Conservation (phyloP, 164 flowering plant genomes). For the Annona squamosa region DNA sequence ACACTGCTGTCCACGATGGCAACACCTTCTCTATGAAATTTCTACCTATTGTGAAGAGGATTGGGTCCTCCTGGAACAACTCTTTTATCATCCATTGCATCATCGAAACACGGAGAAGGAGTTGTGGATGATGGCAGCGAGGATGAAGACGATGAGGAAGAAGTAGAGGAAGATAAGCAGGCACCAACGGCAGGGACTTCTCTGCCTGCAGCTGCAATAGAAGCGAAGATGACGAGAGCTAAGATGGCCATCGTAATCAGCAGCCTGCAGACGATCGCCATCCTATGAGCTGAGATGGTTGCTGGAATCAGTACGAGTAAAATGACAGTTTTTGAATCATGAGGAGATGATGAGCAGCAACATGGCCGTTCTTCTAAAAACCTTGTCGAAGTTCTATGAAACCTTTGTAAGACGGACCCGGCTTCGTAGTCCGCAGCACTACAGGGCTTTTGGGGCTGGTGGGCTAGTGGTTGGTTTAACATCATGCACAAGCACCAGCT, state of each 20-base stretch:
- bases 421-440: background rate
- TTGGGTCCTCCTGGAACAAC: constrained; percentile 11
- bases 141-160: background rate
- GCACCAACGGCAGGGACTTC: background rate
- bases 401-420: background rate
- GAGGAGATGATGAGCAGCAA: background rate
- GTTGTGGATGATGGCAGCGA: background rate
- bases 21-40: background rate
- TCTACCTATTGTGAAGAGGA: constrained; percentile 18
- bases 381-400: background rate
- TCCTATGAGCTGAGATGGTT: background rate
- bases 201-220: background rate
- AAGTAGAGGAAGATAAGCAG: background rate
- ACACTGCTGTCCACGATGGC: background rate
- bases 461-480: too few relatives aligned
- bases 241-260: background rate
- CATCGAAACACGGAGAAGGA: constrained; percentile 1
- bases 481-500: too few relatives aligned
- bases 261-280: constrained; percentile 2
- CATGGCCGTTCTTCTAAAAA: background rate
- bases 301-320: background rate
- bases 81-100: constrained; percentile 7
- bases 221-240: background rate
- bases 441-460: background rate
- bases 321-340: background rate